A percentile compares a stretch with the other conserved stretches of the same genome.
phyloP scores from a whole-genome alignment of 2,329 filamentous ascomycete genomes.

The Dactylella cylindrospora region DNA sequence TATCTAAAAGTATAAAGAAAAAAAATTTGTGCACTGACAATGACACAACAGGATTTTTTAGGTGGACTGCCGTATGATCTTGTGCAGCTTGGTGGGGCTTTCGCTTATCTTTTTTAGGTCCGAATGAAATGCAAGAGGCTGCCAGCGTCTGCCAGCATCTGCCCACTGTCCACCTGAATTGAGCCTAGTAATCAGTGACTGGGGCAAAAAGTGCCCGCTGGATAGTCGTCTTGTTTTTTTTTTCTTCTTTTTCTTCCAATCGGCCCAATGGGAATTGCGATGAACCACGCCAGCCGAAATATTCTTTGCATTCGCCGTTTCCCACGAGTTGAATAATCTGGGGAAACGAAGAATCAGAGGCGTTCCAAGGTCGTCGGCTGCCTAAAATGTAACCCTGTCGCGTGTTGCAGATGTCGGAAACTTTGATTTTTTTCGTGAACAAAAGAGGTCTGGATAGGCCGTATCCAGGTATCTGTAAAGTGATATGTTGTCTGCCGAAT shows the following conservation, averaged over 20 bases:
- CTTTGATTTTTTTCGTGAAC: no score
- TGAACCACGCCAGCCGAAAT: constrained; percentile 8
- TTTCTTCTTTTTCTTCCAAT: no score
- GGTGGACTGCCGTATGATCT: constrained; percentile 35
- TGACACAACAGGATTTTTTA: constrained; percentile 21
- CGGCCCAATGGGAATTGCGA: constrained; percentile 22
- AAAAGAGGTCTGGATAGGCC: no score
- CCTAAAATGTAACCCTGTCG: constrained; percentile 38
- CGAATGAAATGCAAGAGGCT: no score
- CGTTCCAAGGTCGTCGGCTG: constrained; percentile 41
- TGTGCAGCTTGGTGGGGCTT: constrained; percentile 39
- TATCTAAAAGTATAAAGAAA: neutral
- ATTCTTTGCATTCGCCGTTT: constrained; percentile 39
- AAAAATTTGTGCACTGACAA: constrained; percentile 9
- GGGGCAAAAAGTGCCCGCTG: constrained; percentile 14
- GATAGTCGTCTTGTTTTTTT: no score
- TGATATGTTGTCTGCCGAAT: no score
- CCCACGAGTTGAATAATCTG: constrained; percentile 42
- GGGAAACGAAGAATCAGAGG: no score
- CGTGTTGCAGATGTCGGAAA: constrained; percentile 35
- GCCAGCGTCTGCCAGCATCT: no score
- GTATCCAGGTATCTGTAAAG: no score
- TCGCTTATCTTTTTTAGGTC: constrained; percentile 43
- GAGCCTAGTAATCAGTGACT: no score
- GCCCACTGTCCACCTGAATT: no score